phyloP scores from a whole-genome alignment of 1,284 basidiomycete genomes.

The Cystobasidium sp. region DNA sequence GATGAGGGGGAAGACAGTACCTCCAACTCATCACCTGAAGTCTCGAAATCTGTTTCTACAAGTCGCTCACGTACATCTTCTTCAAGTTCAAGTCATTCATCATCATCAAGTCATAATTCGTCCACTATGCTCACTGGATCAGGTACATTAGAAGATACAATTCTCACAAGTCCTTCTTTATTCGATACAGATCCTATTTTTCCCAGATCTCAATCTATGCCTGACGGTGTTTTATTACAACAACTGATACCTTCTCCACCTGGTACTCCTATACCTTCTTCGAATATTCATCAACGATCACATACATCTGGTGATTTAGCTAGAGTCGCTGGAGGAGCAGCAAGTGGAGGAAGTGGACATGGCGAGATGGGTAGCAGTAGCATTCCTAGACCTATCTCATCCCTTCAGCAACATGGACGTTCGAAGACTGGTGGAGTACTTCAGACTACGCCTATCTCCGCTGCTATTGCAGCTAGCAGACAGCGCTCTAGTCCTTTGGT shows the following conservation, averaged over 20 bases:
- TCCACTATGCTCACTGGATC: constrained; percentile 66
- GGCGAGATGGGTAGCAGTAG: neutral
- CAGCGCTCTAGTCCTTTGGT: constrained; percentile 35
- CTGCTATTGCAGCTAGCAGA: constrained; percentile 18
- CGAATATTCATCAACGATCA: constrained; percentile 16
- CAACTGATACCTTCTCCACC: constrained; percentile 33
- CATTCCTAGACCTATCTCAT: constrained; percentile 5
- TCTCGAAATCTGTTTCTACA: too few relatives aligned
- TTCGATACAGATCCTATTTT: constrained; percentile 26
- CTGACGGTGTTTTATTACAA: constrained; percentile 12
- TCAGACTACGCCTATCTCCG: constrained; percentile 26
- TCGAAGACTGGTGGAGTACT: neutral
- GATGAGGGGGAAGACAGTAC: constrained; percentile 49
- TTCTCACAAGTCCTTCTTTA: constrained; percentile 3
- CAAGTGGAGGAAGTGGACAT: neutral
- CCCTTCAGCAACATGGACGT: neutral
- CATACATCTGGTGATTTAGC: constrained; percentile 21
- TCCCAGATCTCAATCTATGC: constrained; percentile 33
- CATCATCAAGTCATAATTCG: constrained; percentile 60
- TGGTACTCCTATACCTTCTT: constrained; percentile 17
- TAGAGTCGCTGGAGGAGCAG: neutral
- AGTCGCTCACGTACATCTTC: constrained; percentile 62
- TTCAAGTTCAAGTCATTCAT: constrained; percentile 58
- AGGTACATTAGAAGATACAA: constrained; percentile 23
- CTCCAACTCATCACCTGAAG: too few relatives aligned